Evolutionary conservation across 2,329 filamentous ascomycete genomes (phyloP).

Genomic region (Aspergillus ruber): DNA sequence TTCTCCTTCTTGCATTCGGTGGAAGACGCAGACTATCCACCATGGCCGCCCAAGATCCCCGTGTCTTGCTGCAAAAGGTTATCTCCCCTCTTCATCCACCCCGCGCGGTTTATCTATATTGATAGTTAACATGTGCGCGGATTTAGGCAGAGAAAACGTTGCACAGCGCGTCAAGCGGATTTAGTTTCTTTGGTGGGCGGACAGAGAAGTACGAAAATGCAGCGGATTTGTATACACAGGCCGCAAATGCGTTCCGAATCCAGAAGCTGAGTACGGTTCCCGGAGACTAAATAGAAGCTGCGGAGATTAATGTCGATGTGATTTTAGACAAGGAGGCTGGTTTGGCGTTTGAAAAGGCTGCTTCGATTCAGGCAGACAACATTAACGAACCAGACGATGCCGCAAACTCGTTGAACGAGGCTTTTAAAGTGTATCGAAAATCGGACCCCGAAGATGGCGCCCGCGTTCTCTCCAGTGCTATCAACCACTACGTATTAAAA

Average conservation of each 20-base stretch:
- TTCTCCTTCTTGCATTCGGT: slow-evolving; percentile 1
- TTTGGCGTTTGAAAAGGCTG: slow-evolving; percentile 77
- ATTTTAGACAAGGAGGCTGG: slow-evolving; percentile 72
- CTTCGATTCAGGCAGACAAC: slow-evolving; percentile 69
- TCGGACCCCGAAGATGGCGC: slow-evolving; percentile 76
- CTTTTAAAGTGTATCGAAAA: slow-evolving; percentile 91
- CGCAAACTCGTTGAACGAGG: slow-evolving; percentile 79
- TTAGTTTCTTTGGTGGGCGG: slow-evolving; percentile 80
- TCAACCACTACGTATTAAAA: slow-evolving; percentile 78
- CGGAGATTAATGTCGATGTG: slow-evolving; percentile 1
- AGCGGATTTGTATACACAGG: slow-evolving; percentile 78
- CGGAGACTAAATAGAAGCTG: not conserved
- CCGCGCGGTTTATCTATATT: slow-evolving; percentile 12
- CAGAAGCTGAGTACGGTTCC: slow-evolving; percentile 65
- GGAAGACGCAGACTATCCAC: slow-evolving; percentile 12
- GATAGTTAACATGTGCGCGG: slow-evolving; percentile 23
- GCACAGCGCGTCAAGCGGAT: slow-evolving; percentile 67
- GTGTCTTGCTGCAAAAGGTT: slow-evolving; percentile 73
- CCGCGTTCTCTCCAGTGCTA: slow-evolving; percentile 69
- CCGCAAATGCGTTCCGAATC: slow-evolving; percentile 85
- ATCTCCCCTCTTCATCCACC: slow-evolving; percentile 5
- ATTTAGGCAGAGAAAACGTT: slow-evolving; percentile 78
- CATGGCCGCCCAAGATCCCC: slow-evolving; percentile 68
- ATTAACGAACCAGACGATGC: slow-evolving; percentile 90
- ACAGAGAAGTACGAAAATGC: slow-evolving; percentile 87